These are phyloP conservation scores for Ophiocordyceps camponoti-floridani DNA, from an alignment of 2,329 filamentous ascomycete species.

Conservation along the genomic window DNA sequence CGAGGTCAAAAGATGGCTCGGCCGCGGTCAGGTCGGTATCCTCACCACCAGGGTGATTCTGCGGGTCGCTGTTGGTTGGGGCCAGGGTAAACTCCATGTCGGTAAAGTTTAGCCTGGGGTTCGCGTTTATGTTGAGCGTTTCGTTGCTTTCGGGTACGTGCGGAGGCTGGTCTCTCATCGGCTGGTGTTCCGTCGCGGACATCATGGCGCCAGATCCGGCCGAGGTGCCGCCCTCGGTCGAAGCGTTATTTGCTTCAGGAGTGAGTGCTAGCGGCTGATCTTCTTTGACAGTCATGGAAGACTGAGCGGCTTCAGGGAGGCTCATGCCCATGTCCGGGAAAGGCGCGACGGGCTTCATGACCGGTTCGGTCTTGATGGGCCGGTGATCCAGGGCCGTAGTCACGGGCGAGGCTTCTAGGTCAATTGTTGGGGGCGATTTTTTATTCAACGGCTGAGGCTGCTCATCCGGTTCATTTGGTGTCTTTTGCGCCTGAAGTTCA, in stretches of 20 bases:
- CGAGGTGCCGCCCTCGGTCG: slow-evolving; percentile 7
- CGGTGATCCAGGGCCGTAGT: slow-evolving; percentile 10
- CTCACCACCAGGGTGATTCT: slow-evolving; percentile 6
- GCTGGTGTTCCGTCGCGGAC: slow-evolving; percentile 10
- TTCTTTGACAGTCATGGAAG: slow-evolving; percentile 7
- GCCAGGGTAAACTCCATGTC: slow-evolving; percentile 38
- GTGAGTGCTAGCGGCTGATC: slow-evolving; percentile 3
- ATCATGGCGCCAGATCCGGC: slow-evolving; percentile 5
- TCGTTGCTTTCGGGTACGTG: slow-evolving; percentile 5
- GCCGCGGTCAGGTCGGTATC: slow-evolving; percentile 5
- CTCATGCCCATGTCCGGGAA: slow-evolving; percentile 39
- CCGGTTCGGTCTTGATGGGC: slow-evolving; percentile 15
- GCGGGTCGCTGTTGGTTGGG: slow-evolving; percentile 16
- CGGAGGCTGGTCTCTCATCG: slow-evolving; percentile 7
- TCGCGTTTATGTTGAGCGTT: slow-evolving; percentile 3
- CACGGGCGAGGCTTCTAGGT: slow-evolving; percentile 16
- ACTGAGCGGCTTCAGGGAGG: slow-evolving; percentile 11
- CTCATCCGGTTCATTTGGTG: slow-evolving; percentile 5
- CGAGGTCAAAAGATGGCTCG: slow-evolving; percentile 26
- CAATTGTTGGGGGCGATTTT: slow-evolving; percentile 17
- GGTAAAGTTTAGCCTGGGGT: slow-evolving; percentile 31
- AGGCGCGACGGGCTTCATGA: slow-evolving; percentile 27
- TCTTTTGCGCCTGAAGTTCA: slow-evolving; percentile 11
- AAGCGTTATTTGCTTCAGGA: slow-evolving; percentile 3
- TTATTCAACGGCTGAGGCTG: slow-evolving; percentile 11